Evolutionary conservation across 2,329 filamentous ascomycete genomes (phyloP), one percentile per base, ranked within the genome.

Genomic region (Exophiala sp.): DNA sequence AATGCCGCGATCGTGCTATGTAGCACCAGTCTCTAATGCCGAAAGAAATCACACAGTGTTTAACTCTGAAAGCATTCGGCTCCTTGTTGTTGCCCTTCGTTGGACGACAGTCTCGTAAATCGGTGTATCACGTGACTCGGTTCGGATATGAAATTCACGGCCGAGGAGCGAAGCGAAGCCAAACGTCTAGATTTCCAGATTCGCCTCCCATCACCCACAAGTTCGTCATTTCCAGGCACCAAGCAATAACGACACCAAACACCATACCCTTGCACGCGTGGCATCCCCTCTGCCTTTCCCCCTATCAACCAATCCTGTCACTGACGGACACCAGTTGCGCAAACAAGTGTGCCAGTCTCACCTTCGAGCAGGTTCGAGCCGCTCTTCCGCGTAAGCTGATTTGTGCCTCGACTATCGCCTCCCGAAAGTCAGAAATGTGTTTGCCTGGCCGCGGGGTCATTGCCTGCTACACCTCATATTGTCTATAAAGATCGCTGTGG

Each of bases 371-470:
- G 33, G 43, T 54, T 60, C 57, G 51, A 52, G 54, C 54, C 38
- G 35, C 21, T 35, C 57, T 54, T 44, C 39, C 43, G 34, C 46
- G 40, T 57, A 52, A 55, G 57, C 51, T 55, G 52, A 58, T 58
- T 58, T 47, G 55, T 50, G 36, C 47, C 46, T 48, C 14, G 44
- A 5, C 9, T 11, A 2, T 4, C 42, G 40, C 24, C 41, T 24
- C 29, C n/a, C 18, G 18, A 46, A 34, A 40, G 47, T 44, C 48
- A 48, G 47, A 55, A 60, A 52, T 42, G 46, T 51, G 54, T 57
- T 57, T 60, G 57, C 57, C 57, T 60, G 49, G 54, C 41, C 45
- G 57, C 54, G 57, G 54, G 57, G 54, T 1, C 16, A 44, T 12
- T 45, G 16, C 24, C 24, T 29, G 24, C 24, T 5, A 29, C 24